A percentile compares a stretch with the other conserved stretches of the same genome.
These are phyloP conservation scores for Arthrocladium fulminans DNA, from an alignment of 2,329 filamentous ascomycete genomes.

Conservation along the genomic window DNA sequence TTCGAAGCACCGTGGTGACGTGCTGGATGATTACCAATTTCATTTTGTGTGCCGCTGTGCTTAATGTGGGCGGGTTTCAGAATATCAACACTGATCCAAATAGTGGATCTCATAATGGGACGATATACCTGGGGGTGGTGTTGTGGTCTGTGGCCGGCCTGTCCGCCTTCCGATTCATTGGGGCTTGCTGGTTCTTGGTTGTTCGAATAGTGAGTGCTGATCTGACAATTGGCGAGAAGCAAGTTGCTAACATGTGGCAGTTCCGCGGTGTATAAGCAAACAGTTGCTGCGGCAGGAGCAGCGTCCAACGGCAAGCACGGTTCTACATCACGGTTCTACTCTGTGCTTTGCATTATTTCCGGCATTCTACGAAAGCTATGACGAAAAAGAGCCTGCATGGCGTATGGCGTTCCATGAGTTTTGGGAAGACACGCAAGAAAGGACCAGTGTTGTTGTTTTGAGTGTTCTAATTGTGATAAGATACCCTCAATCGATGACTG, in stretches of 20 bases:
- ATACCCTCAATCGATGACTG: too few species aligned
- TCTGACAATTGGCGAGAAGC: constrained; percentile 1
- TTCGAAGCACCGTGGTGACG: constrained; percentile 82
- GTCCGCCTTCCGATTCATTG: constrained; percentile 77
- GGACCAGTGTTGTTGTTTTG: too few species aligned
- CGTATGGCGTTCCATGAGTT: too few species aligned
- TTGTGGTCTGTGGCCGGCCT: constrained; percentile 82
- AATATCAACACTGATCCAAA: constrained; percentile 42
- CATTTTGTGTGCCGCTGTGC: constrained; percentile 72
- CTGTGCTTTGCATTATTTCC: too few species aligned
- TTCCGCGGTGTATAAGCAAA: constrained; percentile 42
- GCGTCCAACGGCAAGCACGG: too few species aligned
- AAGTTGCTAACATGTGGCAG: constrained; percentile 29
- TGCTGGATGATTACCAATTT: constrained; percentile 97
- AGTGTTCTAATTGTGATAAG: too few species aligned
- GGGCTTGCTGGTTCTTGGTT: constrained; percentile 85
- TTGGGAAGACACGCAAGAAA: too few species aligned
- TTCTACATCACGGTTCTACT: too few species aligned
- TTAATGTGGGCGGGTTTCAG: constrained; percentile 76
- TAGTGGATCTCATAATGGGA: constrained; percentile 46
- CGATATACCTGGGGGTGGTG: constrained; percentile 78
- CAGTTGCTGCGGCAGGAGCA: too few species aligned
- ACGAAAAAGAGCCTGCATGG: too few species aligned
- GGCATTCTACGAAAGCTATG: too few species aligned
- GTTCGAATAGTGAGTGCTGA: constrained; percentile 66